Evolutionary conservation across 148 eudicot genomes (phyloP).

Genomic region (Rhododendron ferrugineum): DNA sequence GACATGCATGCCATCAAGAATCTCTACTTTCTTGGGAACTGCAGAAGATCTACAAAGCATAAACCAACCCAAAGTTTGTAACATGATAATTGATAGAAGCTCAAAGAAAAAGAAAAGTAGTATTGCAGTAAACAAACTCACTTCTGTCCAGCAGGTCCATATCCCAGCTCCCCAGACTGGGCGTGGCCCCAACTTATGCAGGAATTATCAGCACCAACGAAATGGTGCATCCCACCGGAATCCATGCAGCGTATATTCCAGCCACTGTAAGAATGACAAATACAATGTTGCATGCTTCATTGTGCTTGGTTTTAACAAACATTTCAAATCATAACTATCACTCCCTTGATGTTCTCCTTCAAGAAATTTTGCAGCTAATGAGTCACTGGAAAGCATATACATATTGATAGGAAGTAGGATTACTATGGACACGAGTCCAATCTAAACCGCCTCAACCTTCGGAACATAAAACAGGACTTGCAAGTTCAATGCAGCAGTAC

Average conservation of each 20-base stretch:
- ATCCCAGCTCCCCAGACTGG: slow-evolving; percentile 88
- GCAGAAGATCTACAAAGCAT: slow-evolving; percentile 47
- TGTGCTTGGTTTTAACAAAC: neutral
- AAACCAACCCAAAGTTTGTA: slow-evolving; percentile 1
- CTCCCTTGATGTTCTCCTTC: neutral
- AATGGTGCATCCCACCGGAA: slow-evolving; percentile 86
- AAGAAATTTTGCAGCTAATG: neutral
- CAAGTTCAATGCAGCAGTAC: neutral
- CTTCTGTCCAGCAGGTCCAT: slow-evolving; percentile 68
- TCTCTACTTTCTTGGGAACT: slow-evolving; percentile 61
- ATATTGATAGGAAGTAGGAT: neutral
- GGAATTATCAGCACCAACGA: slow-evolving; percentile 91
- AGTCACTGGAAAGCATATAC: neutral
- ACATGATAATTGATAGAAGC: neutral
- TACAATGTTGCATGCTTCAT: neutral
- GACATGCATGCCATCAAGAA: slow-evolving; percentile 73
- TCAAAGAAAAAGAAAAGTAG: neutral
- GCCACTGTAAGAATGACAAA: slow-evolving; percentile 46
- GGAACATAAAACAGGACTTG: neutral
- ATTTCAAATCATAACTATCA: neutral
- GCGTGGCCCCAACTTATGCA: slow-evolving; percentile 99
- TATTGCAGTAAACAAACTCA: slow-evolving; percentile 11
- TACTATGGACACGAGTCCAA: neutral
- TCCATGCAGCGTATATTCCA: slow-evolving; percentile 94
- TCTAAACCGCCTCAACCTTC: neutral